phyloP scores from a whole-genome alignment of 768 basidiomycete genomes.

The Leccinum longicurvipes region DNA sequence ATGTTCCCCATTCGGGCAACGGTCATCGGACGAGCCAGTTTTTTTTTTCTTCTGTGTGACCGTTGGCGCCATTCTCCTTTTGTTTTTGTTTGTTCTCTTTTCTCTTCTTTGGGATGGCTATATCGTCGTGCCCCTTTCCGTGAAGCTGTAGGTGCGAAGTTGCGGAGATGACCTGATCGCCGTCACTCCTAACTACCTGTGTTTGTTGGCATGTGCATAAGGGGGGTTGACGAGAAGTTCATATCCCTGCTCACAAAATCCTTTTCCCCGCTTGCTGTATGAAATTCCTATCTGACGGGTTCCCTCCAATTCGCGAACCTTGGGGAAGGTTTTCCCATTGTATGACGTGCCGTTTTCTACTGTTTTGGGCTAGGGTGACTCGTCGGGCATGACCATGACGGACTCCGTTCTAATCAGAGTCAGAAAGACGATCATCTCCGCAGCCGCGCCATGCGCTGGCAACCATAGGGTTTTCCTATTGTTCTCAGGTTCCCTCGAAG shows the following conservation, averaged over 20 bases:
- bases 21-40: neutral
- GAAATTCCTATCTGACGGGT: conserved; percentile 1
- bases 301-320: conserved; percentile 1
- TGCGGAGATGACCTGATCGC: conserved; percentile 32
- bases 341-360: neutral
- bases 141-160: conserved; percentile 24
- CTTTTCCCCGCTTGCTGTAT: neutral
- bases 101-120: neutral
- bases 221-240: conserved; percentile 11
- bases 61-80: neutral
- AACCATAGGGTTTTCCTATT: conserved; percentile 4
- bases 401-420: neutral
- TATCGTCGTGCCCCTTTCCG: conserved; percentile 9
- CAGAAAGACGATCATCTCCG: conserved; percentile 11
- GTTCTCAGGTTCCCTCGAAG: conserved; percentile 3
- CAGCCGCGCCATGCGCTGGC: conserved; percentile 3
- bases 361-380: neutral
- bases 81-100: neutral
- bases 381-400: neutral
- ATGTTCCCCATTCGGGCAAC: conserved; percentile 6
- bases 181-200: conserved; percentile 25
- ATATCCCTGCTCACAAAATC: conserved; percentile 3
- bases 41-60: neutral
- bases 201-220: conserved; percentile 8
- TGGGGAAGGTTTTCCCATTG: neutral